Conservation (phyloP, 805 yeast species). For the Kodamaea kaohsiungensis region DNA sequence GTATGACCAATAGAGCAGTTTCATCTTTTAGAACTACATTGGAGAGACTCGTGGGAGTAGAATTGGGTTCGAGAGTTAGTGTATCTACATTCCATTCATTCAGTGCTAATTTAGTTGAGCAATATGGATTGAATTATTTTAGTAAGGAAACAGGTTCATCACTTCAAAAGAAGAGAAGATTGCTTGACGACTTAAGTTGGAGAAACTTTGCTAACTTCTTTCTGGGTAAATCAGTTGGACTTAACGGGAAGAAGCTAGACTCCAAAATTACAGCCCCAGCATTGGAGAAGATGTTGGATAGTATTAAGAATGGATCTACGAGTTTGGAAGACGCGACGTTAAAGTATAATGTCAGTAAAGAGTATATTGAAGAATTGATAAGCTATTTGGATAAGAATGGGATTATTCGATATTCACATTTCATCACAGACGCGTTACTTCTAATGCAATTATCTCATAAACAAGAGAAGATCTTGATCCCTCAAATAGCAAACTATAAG, state of each 20-base stretch:
- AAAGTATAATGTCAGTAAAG: conserved; percentile 24
- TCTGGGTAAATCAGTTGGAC: conserved; percentile 33
- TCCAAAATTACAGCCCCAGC: conserved; percentile 24
- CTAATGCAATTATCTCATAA: conserved; percentile 22
- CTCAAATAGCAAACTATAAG: conserved; percentile 26
- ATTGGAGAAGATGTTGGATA: conserved; percentile 26
- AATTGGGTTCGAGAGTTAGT: conserved; percentile 33
- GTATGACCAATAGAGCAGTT: conserved; percentile 72
- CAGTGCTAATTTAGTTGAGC: conserved; percentile 50
- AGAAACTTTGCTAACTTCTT: conserved; percentile 32
- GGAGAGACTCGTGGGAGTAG: conserved; percentile 33
- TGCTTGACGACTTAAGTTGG: conserved; percentile 62
- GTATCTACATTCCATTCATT: conserved; percentile 66
- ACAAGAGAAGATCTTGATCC: conserved; percentile 13
- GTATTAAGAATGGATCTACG: conserved; percentile 22
- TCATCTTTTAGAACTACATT: conserved; percentile 42
- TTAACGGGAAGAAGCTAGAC: conserved; percentile 24
- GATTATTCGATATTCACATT: conserved; percentile 36
- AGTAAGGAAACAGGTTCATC: conserved; percentile 6
- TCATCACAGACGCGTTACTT: conserved; percentile 31
- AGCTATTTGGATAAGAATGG: conserved; percentile 33
- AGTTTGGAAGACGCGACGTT: conserved; percentile 25
- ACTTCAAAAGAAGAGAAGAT: conserved; percentile 14
- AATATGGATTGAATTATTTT: conserved; percentile 24
- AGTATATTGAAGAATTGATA: conserved; percentile 28